Base-by-base conservation (phyloP, 306 rosid genomes). In the Gastrolobium bilobum region DNA sequence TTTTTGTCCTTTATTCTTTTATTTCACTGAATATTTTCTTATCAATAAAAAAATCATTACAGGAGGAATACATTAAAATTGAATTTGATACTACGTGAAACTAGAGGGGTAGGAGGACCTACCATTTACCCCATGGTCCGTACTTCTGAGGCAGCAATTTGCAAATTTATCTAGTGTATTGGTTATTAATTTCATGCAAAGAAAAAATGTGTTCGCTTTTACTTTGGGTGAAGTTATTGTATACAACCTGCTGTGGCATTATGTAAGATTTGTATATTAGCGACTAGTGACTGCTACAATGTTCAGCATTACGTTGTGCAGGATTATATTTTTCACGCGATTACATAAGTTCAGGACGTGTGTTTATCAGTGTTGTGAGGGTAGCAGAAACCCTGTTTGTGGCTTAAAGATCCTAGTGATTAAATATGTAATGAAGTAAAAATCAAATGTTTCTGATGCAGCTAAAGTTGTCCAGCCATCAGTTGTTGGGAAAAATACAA, bases 391-490 rank as follows among this genome's bases (percentile, higher is more conserved):
- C 13, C 56, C 66, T 54, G 75, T 76, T 53, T n/a, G 35, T 52
- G 46, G 63, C 47, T 44, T 42, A 57, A 35, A 31, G 67, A 68
- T 63, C 79, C 10, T 4, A 20, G 61, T 51, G 47, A 54, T 43
- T 31, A 15, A 62, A 48, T 30, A 40, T 20, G n/a, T 74, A 34
- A 63, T 14, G 7, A 64, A 60, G 50, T 35, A 31, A 51, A 30
- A 42, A 56, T 79, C 61, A n/a, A n/a, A n/a, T n/a, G n/a, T 78
- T 80, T 79, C 40, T 65, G 56, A 60, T 75, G 85, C 91, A 91
- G 97, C 48, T 39, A 85, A 84, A 52, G 79, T 58, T 43, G 87
- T 64, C 44, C 87, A 87, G 68, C 83, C 89, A 48, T 84, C 91
- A 6, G 50, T 62, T 59, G 69, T 30, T 63, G 83, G 62, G 74